Percentiles rank a stretch among this genome's conserved stretches.
phyloP scores from a whole-genome alignment of 805 yeast species.

The Candida endomychidarum region DNA sequence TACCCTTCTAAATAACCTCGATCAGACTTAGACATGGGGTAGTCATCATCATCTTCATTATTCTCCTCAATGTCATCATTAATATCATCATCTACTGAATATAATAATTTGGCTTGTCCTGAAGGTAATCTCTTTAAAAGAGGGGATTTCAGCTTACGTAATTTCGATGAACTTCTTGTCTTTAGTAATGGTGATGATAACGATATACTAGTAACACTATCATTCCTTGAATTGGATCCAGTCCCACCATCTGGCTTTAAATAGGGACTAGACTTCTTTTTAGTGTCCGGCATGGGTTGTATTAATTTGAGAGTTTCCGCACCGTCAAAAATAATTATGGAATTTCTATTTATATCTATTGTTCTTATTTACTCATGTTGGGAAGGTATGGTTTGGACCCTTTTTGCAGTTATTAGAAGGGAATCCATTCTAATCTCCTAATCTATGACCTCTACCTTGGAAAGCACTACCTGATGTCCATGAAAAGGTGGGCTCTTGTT shows the following conservation, averaged over 20 bases:
- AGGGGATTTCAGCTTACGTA: slow-evolving; percentile 25
- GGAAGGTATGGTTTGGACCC: too few species aligned
- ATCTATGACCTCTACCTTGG: slow-evolving; percentile 36
- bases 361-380: not conserved
- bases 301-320: not conserved
- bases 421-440: too few species aligned
- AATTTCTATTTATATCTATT: not conserved
- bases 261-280: slow-evolving; percentile 4
- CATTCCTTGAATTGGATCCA: slow-evolving; percentile 7
- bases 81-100: slow-evolving; percentile 81
- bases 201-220: slow-evolving; percentile 10
- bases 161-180: slow-evolving; percentile 15
- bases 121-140: slow-evolving; percentile 27
- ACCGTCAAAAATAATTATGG: not conserved
- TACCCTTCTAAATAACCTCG: slow-evolving; percentile 65
- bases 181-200: slow-evolving; percentile 18
- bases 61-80: slow-evolving; percentile 52
- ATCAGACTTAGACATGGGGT: slow-evolving; percentile 20
- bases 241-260: slow-evolving; percentile 2
- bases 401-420: too few species aligned
- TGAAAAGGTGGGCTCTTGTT: slow-evolving; percentile 1
- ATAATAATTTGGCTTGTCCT: slow-evolving; percentile 40
- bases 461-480: slow-evolving; percentile 18
- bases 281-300: slow-evolving; percentile 7
- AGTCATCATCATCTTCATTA: slow-evolving; percentile 51